Evolutionary conservation across 306 rosid species (phyloP).

Genomic region (Vigna nakashimae): DNA sequence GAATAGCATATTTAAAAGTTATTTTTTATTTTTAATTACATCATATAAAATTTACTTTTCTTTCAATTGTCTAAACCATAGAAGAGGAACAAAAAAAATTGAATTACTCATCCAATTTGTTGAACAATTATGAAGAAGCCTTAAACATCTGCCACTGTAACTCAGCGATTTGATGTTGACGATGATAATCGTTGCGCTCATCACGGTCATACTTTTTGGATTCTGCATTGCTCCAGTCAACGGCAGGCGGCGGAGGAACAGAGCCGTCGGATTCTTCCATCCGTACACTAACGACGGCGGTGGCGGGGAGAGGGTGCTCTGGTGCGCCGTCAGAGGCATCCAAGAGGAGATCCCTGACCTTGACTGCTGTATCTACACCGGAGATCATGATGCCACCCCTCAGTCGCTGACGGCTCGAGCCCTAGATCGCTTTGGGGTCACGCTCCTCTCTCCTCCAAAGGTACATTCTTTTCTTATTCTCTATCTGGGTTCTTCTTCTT

Average conservation of each 20-base stretch:
- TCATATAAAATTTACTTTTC: too few species aligned
- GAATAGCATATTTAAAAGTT: too few species aligned
- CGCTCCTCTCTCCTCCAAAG: constrained; percentile 63
- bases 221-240: constrained; percentile 37
- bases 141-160: background rate
- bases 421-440: constrained; percentile 83
- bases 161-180: background rate
- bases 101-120: background rate
- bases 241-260: constrained; percentile 59
- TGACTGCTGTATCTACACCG: constrained; percentile 75
- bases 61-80: too few species aligned
- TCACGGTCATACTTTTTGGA: constrained; percentile 49
- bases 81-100: too few species aligned
- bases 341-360: constrained; percentile 73
- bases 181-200: constrained; percentile 52
- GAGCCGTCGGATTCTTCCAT: constrained; percentile 88
- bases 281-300: constrained; percentile 95
- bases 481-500: background rate
- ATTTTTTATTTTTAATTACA: too few species aligned
- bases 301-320: constrained; percentile 90
- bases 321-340: constrained; percentile 90
- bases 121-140: background rate
- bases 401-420: constrained; percentile 69
- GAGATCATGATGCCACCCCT: constrained; percentile 88
- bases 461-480: constrained; percentile 42